Percentiles rank a stretch among this genome's conserved stretches.
phyloP scores from a whole-genome alignment of 495 filamentous ascomycete species.

The Aspergillus saccharolyticus region DNA sequence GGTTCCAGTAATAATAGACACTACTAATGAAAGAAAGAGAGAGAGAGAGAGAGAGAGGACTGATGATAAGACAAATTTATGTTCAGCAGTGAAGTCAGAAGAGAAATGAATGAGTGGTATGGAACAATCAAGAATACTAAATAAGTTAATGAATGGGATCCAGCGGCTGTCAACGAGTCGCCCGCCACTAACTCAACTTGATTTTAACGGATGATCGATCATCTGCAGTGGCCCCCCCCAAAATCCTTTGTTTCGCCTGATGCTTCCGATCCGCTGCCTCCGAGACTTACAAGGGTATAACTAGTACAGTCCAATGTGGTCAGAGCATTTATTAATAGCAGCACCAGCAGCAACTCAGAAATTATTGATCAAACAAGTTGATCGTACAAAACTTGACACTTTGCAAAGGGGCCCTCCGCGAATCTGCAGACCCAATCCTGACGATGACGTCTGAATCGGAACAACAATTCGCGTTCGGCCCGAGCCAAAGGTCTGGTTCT shows the following conservation, averaged over 20 bases:
- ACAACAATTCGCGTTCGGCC: too few species aligned
- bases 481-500: background rate
- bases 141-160: slow-evolving; percentile 1
- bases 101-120: background rate
- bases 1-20: background rate
- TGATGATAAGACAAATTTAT: too few species aligned
- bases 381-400: background rate
- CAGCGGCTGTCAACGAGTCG: background rate
- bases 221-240: background rate
- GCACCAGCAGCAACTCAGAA: background rate
- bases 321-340: background rate
- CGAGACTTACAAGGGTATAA: too few species aligned
- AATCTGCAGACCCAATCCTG: background rate
- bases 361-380: background rate
- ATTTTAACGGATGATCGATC: background rate
- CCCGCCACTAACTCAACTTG: slow-evolving; percentile 9
- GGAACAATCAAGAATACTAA: background rate
- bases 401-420: background rate
- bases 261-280: too few species aligned
- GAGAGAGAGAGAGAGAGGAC: background rate
- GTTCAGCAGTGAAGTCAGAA: too few species aligned
- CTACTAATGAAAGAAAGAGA: background rate
- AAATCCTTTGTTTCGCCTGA: background rate
- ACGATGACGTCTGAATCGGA: background rate
- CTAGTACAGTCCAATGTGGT: background rate